phyloP scores from a whole-genome alignment of 2,329 filamentous ascomycete species.

The Paecilomyces sp. region DNA sequence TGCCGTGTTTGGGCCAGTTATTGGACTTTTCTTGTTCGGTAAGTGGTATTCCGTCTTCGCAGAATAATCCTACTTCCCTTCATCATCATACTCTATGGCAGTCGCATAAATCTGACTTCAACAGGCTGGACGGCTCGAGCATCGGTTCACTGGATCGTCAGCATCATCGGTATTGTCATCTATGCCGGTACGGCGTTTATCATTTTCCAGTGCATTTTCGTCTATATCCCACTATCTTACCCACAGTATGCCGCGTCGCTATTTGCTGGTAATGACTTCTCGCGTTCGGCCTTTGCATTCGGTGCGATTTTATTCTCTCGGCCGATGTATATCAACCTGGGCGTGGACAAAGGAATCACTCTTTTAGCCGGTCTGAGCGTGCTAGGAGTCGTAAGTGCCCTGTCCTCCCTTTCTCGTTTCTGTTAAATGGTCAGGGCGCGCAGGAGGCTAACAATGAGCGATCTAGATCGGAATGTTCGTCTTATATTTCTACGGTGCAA shows the following conservation, averaged over 20 bases:
- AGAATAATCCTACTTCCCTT: background rate
- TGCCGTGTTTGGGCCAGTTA: slow-evolving; percentile 46
- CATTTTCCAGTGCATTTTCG: slow-evolving; percentile 36
- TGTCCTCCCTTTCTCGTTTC: background rate
- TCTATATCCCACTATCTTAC: slow-evolving; percentile 31
- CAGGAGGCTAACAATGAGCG: background rate
- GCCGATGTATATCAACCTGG: slow-evolving; percentile 26
- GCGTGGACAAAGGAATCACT: slow-evolving; percentile 24
- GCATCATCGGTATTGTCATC: slow-evolving; percentile 33
- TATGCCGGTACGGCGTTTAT: slow-evolving; percentile 31
- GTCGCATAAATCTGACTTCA: slow-evolving; percentile 1
- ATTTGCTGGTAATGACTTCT: slow-evolving; percentile 32
- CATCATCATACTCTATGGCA: too few species aligned
- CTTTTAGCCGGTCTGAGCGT: slow-evolving; percentile 31
- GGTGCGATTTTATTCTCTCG: slow-evolving; percentile 26
- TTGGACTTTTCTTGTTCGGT: slow-evolving; percentile 52
- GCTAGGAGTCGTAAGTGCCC: slow-evolving; percentile 18
- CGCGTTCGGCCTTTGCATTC: slow-evolving; percentile 16
- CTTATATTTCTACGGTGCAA: slow-evolving; percentile 52
- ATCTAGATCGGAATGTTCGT: slow-evolving; percentile 45
- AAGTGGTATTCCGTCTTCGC: background rate
- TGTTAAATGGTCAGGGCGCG: background rate
- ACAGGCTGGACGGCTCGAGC: slow-evolving; percentile 18
- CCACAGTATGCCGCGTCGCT: slow-evolving; percentile 26
- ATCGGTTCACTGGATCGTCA: slow-evolving; percentile 29